Evolutionary conservation across 148 eudicot genomes (phyloP), one percentile per base, ranked within the genome.

Genomic region (Talinum fruticosum): DNA sequence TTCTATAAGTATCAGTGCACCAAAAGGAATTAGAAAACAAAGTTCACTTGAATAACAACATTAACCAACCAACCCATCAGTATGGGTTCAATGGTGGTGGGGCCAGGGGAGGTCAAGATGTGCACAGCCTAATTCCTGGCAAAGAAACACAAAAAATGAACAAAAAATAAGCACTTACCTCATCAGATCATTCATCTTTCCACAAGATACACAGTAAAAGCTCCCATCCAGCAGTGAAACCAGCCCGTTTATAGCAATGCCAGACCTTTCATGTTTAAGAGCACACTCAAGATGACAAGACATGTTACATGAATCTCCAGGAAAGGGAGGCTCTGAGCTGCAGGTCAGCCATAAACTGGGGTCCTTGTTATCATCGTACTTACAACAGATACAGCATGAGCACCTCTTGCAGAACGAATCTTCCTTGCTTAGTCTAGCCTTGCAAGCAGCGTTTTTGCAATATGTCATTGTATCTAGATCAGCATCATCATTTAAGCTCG

Each of bases 251-350:
- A 74, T 86, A n/a, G 86, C 81, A 70, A 94, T 92, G 74, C 97
- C 91, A 62, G 92, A 80, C 83, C 83, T 86, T 34, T 83, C 88
- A 79, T 90, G 89, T 82, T 73, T 84, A 26, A 92, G 75, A 66
- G 97, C 93, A 80, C 98, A 94, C 73, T 94, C 97, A 69, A 94
- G 85, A 84, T 94, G 98, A 78, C 97, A 92, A 21, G 98, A 92
- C 85, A 90, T 82, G 26, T 95, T 89, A 79, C 98, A 94, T 4
- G 96, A 82, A 69, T 80, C 81, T 1, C 89, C 92, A 44, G 54
- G 81, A 86, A 85, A 92, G 15, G 97, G 96, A 77, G 90, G 86
- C 67, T 94, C 98, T 21, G 96, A 87, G 84, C 80, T 82, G 76
- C 98, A 94, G 21, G 89, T 88, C 80, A 94, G 76, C 98, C 98